Evolutionary conservation across 805 yeast genomes (phyloP), one percentile per base, ranked within the genome.

Genomic region (Hanseniaspora nectarophila): DNA sequence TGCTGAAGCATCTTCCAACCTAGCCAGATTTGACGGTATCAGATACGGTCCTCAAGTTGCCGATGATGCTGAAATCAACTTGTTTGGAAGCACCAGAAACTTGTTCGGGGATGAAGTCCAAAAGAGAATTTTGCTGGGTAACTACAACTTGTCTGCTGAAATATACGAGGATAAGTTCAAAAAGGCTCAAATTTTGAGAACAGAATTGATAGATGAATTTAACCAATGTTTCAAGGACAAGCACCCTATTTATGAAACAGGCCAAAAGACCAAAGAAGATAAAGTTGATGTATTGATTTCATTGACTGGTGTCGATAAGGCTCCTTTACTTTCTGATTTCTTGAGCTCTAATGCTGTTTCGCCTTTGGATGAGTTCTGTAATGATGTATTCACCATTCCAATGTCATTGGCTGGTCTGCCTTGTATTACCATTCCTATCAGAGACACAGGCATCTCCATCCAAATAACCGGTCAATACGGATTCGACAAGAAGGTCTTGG

Each of bases 371-470:
- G 74, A 82, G 16, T 88, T 84, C 59, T 71, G 82, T 50, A 85
- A 87, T 63, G 99, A 92, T 65, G 78, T 84, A 0, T 73, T 88
- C 53, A 86, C 96, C 0, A 83, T 88, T 4, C 97, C 98, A 0
- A 84, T 92, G 38, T 88, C 95, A 1, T 67, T 94, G 54, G 94
- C 95, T 0, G 97, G 97, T 0, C 64, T 90, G 1, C 99, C 99
- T 0, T 78, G 95, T 0, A 73, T 90, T 10, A 75, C 83, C 1
- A 68, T 89, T 2, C 99, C 99, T 0, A 60, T 56, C 5, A 35
- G 53, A 4, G 60, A 60, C 1, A 64, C 67, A 1, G 65, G 67
- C 1, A 67, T 76, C 10, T 95, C 95, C 0, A 69, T 92, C 26
- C 97, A 94, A 62, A 58, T 92, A 2, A 75, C 82, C 61, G 95